Percentiles rank a stretch among this genome's conserved stretches.
Conservation (phyloP, 768 basidiomycete genomes). For the Tubosaeta sp. region DNA sequence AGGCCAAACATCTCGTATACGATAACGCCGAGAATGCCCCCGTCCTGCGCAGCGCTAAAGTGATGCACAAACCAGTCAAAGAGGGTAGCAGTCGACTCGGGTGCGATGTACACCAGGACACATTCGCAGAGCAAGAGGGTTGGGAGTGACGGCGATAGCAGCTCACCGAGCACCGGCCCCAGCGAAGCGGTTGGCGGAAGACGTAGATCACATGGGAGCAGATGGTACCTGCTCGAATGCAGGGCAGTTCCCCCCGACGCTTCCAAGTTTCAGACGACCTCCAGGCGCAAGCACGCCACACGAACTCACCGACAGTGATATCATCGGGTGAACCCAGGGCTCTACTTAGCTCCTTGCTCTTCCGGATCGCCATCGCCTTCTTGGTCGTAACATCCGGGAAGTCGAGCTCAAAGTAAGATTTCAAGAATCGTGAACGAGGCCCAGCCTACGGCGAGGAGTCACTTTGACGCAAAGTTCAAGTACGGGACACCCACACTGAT, state of each 20-base stretch:
- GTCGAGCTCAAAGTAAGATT: constrained; percentile 82
- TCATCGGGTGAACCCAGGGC: constrained; percentile 14
- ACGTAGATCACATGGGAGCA: constrained; percentile 76
- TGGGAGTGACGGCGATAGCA: constrained; percentile 58
- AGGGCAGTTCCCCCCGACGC: constrained; percentile 40
- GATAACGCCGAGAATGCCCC: constrained; percentile 44
- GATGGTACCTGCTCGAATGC: constrained; percentile 48
- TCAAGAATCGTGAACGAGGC: constrained; percentile 43
- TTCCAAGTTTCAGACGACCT: not conserved
- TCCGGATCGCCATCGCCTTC: constrained; percentile 79
- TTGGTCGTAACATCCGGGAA: constrained; percentile 80
- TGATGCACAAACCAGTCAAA: constrained; percentile 69
- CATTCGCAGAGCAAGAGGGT: constrained; percentile 91
- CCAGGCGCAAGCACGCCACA: no score
- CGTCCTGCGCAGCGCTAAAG: constrained; percentile 27
- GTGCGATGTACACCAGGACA: constrained; percentile 81
- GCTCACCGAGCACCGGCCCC: constrained; percentile 26
- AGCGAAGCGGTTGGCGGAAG: constrained; percentile 47
- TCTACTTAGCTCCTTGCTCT: constrained; percentile 43
- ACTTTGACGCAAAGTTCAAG: not conserved
- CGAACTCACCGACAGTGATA: constrained; percentile 11
- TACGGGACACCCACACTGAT: constrained; percentile 56
- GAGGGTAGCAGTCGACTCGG: constrained; percentile 51
- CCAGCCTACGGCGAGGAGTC: constrained; percentile 45
- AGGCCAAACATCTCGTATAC: constrained; percentile 95